These are phyloP conservation scores for Acacia crassicarpa DNA, from an alignment of 306 rosid species.

Conservation along the genomic window DNA sequence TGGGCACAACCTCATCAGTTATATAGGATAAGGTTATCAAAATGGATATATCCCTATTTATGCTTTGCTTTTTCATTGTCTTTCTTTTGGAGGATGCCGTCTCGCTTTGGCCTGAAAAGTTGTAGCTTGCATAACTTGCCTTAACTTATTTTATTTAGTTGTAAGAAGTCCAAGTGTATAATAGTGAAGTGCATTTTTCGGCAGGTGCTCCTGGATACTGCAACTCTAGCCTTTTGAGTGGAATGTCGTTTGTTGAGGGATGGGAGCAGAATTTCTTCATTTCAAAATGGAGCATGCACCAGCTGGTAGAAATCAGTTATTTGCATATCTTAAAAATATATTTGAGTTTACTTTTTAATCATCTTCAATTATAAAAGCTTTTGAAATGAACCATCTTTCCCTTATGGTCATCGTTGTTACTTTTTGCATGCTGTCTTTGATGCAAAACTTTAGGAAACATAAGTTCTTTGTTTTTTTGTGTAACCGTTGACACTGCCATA, in stretches of 20 bases:
- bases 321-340: slow-evolving; percentile 11
- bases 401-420: slow-evolving; percentile 3
- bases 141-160: slow-evolving; percentile 16
- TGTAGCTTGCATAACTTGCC: neutral
- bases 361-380: neutral
- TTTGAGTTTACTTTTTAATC: neutral
- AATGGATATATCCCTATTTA: neutral
- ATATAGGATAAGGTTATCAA: neutral
- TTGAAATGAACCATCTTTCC: neutral
- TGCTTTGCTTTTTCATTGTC: neutral
- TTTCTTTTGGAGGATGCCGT: neutral
- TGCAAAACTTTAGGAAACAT: slow-evolving; percentile 14
- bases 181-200: slow-evolving; percentile 25
- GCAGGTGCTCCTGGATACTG: slow-evolving; percentile 95
- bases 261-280: slow-evolving; percentile 87
- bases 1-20: neutral
- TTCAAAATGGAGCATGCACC: slow-evolving; percentile 99
- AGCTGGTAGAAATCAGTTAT: slow-evolving; percentile 64
- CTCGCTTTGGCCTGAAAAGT: neutral
- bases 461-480: slow-evolving; percentile 4
- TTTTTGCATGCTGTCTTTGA: neutral
- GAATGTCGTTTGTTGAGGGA: slow-evolving; percentile 94
- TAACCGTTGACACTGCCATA: neutral
- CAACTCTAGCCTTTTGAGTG: slow-evolving; percentile 74
- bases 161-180: slow-evolving; percentile 19